Evolutionary conservation across 495 filamentous ascomycete species (phyloP).

Genomic region (Penicillium paxilli): DNA sequence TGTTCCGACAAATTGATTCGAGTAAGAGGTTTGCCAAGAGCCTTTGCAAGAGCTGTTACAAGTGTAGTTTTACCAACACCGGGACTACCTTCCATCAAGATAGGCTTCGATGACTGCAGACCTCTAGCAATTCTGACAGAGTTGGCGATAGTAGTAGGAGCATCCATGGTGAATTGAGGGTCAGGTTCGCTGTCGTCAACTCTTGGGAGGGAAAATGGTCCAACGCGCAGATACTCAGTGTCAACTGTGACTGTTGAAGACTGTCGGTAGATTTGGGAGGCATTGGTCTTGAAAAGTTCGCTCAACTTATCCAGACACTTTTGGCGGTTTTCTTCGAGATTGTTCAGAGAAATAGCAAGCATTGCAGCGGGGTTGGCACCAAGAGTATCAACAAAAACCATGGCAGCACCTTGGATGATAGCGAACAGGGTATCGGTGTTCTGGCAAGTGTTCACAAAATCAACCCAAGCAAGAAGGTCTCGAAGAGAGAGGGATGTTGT

Average conservation of each 20-base stretch:
- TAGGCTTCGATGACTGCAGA: conserved; percentile 85
- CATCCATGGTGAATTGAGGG: conserved; percentile 72
- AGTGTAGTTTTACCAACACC: conserved; percentile 98
- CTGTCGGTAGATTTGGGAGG: conserved; percentile 60
- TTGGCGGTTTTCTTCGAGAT: conserved; percentile 60
- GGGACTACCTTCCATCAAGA: conserved; percentile 91
- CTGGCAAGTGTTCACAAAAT: conserved; percentile 75
- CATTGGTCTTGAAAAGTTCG: conserved; percentile 62
- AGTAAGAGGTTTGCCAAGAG: conserved; percentile 76
- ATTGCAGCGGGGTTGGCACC: conserved; percentile 91
- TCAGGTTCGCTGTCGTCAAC: conserved; percentile 48
- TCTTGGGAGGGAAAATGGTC: conserved; percentile 68
- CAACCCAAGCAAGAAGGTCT: conserved; percentile 90
- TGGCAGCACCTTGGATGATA: conserved; percentile 83
- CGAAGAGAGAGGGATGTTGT: conserved; percentile 79
- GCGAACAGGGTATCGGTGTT: conserved; percentile 52
- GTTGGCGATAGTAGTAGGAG: conserved; percentile 87
- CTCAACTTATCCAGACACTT: conserved; percentile 73
- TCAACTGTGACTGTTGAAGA: conserved; percentile 50
- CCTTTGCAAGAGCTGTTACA: conserved; percentile 76
- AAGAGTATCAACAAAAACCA: conserved; percentile 93
- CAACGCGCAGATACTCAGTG: conserved; percentile 56
- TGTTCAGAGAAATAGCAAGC: conserved; percentile 61
- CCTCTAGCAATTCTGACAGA: conserved; percentile 87
- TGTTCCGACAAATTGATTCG: conserved; percentile 97